Evolutionary conservation across 352 stramenopile species (phyloP).

Genomic region (Pythium guiyangense): DNA sequence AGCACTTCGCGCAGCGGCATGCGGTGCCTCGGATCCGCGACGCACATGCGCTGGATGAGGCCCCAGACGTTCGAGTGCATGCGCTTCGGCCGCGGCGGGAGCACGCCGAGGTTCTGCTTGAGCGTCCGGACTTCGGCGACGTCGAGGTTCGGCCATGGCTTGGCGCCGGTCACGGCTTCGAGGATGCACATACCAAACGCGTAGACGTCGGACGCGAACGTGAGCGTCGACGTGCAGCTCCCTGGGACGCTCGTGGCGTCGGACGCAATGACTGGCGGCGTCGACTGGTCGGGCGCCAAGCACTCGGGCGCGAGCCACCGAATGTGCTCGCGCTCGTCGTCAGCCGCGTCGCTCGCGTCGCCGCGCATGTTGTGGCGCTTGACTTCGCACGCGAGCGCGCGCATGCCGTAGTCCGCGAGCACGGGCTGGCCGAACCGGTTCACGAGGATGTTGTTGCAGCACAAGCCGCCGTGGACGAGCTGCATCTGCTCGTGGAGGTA

Average conservation of each 20-base stretch:
- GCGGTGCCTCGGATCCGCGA: constrained; percentile 33
- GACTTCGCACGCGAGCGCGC: constrained; percentile 29
- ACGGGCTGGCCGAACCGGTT: constrained; percentile 63
- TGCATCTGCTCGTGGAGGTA: constrained; percentile 55
- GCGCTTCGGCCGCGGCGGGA: constrained; percentile 43
- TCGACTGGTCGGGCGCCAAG: constrained; percentile 7
- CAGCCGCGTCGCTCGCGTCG: constrained; percentile 15
- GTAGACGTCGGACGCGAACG: constrained; percentile 58
- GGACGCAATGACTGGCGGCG: constrained; percentile 2
- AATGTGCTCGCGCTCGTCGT: constrained; percentile 43
- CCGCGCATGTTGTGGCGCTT: constrained; percentile 32
- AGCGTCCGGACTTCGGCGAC: constrained; percentile 40
- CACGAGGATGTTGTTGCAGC: constrained; percentile 67
- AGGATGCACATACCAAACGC: constrained; percentile 81
- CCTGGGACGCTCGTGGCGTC: constrained; percentile 11
- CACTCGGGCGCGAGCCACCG: constrained; percentile 70
- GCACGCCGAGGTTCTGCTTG: constrained; percentile 42
- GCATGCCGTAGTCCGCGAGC: constrained; percentile 54
- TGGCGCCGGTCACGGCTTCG: constrained; percentile 44
- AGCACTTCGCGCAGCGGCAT: constrained; percentile 47
- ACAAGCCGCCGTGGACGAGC: constrained; percentile 51
- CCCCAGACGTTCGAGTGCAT: constrained; percentile 42
- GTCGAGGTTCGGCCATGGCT: constrained; percentile 48
- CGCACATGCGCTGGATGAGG: constrained; percentile 65
- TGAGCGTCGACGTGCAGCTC: constrained; percentile 17